phyloP scores from a whole-genome alignment of 2,329 filamentous ascomycete species.

The Hypoxylon sp. region DNA sequence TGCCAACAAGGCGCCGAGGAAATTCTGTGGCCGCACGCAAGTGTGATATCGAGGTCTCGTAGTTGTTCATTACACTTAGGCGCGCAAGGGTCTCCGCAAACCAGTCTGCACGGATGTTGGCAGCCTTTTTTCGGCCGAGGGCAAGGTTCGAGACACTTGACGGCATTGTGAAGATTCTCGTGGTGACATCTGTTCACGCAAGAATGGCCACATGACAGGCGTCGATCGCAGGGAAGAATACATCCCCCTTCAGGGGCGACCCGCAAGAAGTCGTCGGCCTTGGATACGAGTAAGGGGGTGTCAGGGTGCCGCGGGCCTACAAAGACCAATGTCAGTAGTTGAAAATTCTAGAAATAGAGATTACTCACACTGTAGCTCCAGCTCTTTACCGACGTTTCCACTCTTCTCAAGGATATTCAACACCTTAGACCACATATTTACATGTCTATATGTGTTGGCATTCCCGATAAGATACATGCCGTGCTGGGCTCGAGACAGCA shows the following conservation, averaged over 20 bases:
- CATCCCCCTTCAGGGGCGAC: conserved; percentile 74
- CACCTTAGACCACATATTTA: conserved; percentile 74
- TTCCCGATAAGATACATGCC: conserved; percentile 80
- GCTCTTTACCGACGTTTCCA: conserved; percentile 60
- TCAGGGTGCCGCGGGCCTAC: conserved; percentile 68
- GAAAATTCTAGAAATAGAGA: not conserved
- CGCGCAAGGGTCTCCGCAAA: conserved; percentile 59
- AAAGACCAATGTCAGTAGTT: conserved; percentile 13
- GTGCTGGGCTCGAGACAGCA: conserved; percentile 74
- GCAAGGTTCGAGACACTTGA: conserved; percentile 60
- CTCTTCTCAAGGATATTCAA: conserved; percentile 61
- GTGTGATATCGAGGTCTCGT: conserved; percentile 43
- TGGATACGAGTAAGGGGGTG: conserved; percentile 60
- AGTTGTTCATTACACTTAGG: conserved; percentile 53
- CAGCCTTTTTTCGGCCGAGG: conserved; percentile 57
- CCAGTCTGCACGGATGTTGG: conserved; percentile 57
- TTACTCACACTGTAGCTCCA: conserved; percentile 63
- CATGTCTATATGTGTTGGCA: conserved; percentile 63
- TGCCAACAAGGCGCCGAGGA: conserved; percentile 53
- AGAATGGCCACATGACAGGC: conserved; percentile 62
- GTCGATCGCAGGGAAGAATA: conserved; percentile 60
- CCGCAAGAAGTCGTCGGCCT: conserved; percentile 67
- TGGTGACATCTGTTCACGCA: conserved; percentile 63
- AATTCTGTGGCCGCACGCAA: conserved; percentile 59
- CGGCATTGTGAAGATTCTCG: conserved; percentile 58